These are phyloP conservation scores for Corinectria fuckeliana DNA, from an alignment of 2,329 filamentous ascomycete species.

Conservation along the genomic window DNA sequence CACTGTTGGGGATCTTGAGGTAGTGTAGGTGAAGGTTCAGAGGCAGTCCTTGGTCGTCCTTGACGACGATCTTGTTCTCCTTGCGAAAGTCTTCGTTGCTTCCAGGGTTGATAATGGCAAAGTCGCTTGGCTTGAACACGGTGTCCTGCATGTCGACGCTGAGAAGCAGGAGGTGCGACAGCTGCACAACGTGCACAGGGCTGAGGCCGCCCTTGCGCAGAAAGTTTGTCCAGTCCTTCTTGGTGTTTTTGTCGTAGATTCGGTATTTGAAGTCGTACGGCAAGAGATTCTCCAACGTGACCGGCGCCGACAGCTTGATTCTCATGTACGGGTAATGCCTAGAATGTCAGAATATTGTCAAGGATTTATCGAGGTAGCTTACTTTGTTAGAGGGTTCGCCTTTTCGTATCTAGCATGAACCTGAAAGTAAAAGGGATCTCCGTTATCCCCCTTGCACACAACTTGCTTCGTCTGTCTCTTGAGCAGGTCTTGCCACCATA, in stretches of 20 bases:
- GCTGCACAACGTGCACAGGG: slow-evolving; percentile 94
- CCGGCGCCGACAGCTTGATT: slow-evolving; percentile 86
- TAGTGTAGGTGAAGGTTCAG: slow-evolving; percentile 89
- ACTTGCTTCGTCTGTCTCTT: slow-evolving; percentile 85
- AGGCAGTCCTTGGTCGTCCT: slow-evolving; percentile 81
- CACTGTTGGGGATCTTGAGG: slow-evolving; percentile 86
- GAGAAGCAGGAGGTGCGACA: slow-evolving; percentile 89
- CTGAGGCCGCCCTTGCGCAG: slow-evolving; percentile 94
- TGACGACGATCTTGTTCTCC: slow-evolving; percentile 79
- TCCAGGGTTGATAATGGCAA: slow-evolving; percentile 94
- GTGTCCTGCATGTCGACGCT: slow-evolving; percentile 98
- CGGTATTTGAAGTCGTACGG: slow-evolving; percentile 99
- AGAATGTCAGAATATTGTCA: slow-evolving; percentile 21
- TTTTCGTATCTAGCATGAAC: slow-evolving; percentile 86
- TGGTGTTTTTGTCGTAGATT: slow-evolving; percentile 98
- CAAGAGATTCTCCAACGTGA: slow-evolving; percentile 92
- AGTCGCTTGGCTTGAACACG: slow-evolving; percentile 92
- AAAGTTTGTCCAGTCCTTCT: slow-evolving; percentile 99
- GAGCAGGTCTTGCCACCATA: slow-evolving; percentile 93
- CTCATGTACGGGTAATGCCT: slow-evolving; percentile 94
- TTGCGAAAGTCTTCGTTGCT: slow-evolving; percentile 86
- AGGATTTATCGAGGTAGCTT: slow-evolving; percentile 34
- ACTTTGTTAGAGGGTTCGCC: slow-evolving; percentile 80
- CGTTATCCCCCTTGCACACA: slow-evolving; percentile 85
- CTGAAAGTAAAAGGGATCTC: slow-evolving; percentile 96